Evolutionary conservation across 352 stramenopile genomes (phyloP).

Genomic region (Phytophthora tentaculata): DNA sequence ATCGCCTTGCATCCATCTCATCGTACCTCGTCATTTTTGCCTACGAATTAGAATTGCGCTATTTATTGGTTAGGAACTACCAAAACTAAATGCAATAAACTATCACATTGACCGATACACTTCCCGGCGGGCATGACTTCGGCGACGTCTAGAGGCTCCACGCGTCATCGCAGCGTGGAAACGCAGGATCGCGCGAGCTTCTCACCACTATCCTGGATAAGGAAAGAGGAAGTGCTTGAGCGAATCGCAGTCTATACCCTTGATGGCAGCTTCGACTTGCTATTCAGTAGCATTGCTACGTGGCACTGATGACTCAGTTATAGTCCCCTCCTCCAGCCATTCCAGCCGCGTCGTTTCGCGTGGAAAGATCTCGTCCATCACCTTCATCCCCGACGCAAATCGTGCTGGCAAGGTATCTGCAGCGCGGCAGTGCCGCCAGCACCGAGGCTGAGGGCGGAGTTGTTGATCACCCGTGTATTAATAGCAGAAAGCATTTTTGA

Average conservation of each 20-base stretch:
- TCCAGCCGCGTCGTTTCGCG: constrained; percentile 10
- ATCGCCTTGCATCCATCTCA: constrained; percentile 1
- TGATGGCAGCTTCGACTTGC: too few relatives aligned
- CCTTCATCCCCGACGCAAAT: constrained; percentile 12
- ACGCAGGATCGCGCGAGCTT: background rate
- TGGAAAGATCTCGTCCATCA: constrained; percentile 9
- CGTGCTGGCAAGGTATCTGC: constrained; percentile 2
- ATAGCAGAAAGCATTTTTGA: too few relatives aligned
- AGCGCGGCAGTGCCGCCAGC: background rate
- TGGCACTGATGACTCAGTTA: too few relatives aligned
- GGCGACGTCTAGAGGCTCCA: too few relatives aligned
- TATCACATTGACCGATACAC: constrained; percentile 5
- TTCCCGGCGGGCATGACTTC: too few relatives aligned
- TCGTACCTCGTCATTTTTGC: constrained; percentile 14
- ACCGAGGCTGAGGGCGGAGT: too few relatives aligned
- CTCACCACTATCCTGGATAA: too few relatives aligned
- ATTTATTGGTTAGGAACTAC: constrained; percentile 33
- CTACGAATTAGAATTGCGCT: constrained; percentile 29
- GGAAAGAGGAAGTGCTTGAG: too few relatives aligned
- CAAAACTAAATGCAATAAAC: constrained; percentile 29
- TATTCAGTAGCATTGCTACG: too few relatives aligned
- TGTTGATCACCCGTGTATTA: too few relatives aligned
- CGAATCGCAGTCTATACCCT: too few relatives aligned
- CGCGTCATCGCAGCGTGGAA: background rate
- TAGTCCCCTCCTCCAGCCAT: background rate